phyloP scores from a whole-genome alignment of 192 early-diverging fungal species.

The Backusella luteola region DNA sequence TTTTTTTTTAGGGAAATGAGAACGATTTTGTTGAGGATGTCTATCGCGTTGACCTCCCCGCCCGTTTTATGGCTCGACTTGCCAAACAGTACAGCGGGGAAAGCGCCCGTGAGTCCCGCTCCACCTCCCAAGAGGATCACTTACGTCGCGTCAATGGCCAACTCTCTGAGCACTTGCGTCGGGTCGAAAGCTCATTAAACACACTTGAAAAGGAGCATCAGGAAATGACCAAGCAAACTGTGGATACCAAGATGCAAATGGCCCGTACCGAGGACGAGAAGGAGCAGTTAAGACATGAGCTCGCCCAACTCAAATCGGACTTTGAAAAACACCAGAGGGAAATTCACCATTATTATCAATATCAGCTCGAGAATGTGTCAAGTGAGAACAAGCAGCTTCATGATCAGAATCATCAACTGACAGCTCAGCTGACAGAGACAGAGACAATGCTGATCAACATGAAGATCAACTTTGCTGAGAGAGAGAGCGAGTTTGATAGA shows the following conservation, averaged over 20 bases:
- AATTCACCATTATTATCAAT: constrained; percentile 52
- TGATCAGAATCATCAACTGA: constrained; percentile 54
- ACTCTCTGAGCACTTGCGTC: constrained; percentile 56
- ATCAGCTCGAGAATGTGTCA: constrained; percentile 67
- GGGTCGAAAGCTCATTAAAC: constrained; percentile 62
- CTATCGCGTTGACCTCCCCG: constrained; percentile 68
- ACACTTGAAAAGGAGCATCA: constrained; percentile 72
- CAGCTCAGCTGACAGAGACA: constrained; percentile 54
- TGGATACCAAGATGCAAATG: constrained; percentile 58
- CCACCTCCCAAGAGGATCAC: constrained; percentile 58
- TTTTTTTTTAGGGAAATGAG: constrained; percentile 52
- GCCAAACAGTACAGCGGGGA: constrained; percentile 70
- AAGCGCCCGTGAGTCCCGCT: constrained; percentile 60
- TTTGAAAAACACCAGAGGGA: constrained; percentile 48
- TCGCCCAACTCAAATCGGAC: constrained; percentile 43
- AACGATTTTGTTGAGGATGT: constrained; percentile 80
- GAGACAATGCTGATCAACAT: constrained; percentile 63
- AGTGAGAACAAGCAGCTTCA: constrained; percentile 77
- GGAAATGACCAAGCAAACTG: constrained; percentile 66
- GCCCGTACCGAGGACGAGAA: constrained; percentile 52
- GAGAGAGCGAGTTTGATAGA: constrained; percentile 72
- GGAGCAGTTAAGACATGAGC: constrained; percentile 45
- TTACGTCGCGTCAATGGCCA: constrained; percentile 66
- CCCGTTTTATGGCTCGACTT: constrained; percentile 66
- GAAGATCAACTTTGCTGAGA: constrained; percentile 75